Evolutionary conservation across 2,329 filamentous ascomycete genomes (phyloP).

Genomic region (Thelonectria olida): DNA sequence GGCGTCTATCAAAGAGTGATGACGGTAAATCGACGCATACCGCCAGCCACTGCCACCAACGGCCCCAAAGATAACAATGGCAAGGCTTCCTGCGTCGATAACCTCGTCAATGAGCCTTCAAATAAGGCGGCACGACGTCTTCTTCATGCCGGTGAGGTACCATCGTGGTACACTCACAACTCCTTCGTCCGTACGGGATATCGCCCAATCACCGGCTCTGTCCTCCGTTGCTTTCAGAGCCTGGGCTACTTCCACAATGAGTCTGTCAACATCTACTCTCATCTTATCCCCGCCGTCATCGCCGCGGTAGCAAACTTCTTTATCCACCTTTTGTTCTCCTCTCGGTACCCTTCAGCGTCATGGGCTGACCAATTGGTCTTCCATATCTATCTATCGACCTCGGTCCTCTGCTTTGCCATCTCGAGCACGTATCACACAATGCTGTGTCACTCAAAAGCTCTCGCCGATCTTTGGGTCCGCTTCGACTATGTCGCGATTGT

Average conservation of each 20-base stretch:
- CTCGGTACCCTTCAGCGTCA: constrained; percentile 28
- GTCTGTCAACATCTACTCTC: constrained; percentile 45
- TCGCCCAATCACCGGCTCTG: constrained; percentile 52
- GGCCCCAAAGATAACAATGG: background rate
- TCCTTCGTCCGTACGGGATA: constrained; percentile 40
- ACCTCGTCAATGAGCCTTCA: background rate
- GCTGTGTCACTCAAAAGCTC: constrained; percentile 31
- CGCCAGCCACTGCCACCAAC: too few relatives aligned
- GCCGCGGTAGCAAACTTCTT: constrained; percentile 41
- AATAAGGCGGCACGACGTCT: background rate
- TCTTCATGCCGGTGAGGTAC: constrained; percentile 10
- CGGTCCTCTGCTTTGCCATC: constrained; percentile 28
- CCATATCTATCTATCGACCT: constrained; percentile 32
- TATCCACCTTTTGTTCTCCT: constrained; percentile 30
- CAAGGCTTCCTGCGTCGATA: background rate
- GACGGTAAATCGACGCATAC: background rate
- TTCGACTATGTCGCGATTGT: constrained; percentile 35
- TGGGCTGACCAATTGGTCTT: constrained; percentile 31
- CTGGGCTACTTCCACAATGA: constrained; percentile 50
- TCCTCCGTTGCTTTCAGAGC: constrained; percentile 47
- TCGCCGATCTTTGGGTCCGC: constrained; percentile 34
- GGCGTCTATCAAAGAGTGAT: background rate
- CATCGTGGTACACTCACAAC: constrained; percentile 15
- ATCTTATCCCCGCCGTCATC: constrained; percentile 53
- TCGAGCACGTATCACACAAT: constrained; percentile 38